phyloP scores from a whole-genome alignment of 208 protist species.

The Leishmania mexicana region DNA sequence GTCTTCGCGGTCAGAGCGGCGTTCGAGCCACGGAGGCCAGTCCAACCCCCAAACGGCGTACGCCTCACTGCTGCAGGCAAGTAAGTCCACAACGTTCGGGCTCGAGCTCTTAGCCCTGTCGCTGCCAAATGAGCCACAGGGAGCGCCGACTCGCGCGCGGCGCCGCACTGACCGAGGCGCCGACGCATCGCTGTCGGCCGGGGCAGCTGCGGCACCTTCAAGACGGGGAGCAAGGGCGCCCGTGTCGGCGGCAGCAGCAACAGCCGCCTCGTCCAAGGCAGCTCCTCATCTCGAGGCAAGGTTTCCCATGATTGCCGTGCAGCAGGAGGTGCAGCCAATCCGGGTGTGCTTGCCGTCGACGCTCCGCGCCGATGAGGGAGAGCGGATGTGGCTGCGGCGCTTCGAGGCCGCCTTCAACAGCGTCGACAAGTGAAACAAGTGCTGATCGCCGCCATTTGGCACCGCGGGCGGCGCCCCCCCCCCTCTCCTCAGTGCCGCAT shows the following conservation, averaged over 20 bases:
- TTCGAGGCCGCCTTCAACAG: slow-evolving; percentile 33
- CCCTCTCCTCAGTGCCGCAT: neutral
- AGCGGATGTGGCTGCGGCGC: slow-evolving; percentile 46
- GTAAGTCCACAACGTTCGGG: slow-evolving; percentile 13
- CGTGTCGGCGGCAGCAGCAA: neutral
- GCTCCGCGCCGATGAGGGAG: slow-evolving; percentile 34
- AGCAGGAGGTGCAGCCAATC: slow-evolving; percentile 58
- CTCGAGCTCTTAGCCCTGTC: slow-evolving; percentile 17
- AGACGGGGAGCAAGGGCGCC: neutral
- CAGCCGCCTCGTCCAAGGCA: slow-evolving; percentile 13
- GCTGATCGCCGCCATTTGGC: neutral
- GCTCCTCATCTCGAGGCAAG: neutral
- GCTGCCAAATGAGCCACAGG: slow-evolving; percentile 23
- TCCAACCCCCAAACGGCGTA: slow-evolving; percentile 14
- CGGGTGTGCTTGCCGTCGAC: slow-evolving; percentile 54
- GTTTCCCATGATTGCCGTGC: slow-evolving; percentile 37
- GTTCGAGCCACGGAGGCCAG: neutral
- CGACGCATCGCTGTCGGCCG: neutral
- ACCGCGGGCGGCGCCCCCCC: neutral
- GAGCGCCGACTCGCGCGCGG: neutral
- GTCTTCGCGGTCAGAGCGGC: neutral
- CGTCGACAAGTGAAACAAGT: neutral
- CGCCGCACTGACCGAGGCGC: neutral
- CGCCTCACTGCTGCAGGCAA: slow-evolving; percentile 17
- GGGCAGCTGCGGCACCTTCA: neutral